phyloP scores from a whole-genome alignment of 352 stramenopile species.

The Aphanomyces astaci region DNA sequence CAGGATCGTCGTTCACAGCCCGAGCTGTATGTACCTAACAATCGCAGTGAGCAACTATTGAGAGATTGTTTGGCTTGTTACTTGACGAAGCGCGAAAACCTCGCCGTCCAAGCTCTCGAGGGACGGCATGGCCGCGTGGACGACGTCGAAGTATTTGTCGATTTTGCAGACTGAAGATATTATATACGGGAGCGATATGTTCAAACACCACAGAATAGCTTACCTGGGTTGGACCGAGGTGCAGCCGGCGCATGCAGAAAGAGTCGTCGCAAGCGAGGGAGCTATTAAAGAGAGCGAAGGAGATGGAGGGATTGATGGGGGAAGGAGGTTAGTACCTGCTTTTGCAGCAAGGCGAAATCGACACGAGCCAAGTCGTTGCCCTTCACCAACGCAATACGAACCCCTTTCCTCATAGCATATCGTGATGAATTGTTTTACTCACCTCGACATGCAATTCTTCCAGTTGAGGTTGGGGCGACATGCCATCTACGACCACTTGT shows the following conservation, averaged over 20 bases:
- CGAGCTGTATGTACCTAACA: background rate
- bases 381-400: slow-evolving; percentile 31
- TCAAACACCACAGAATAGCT: background rate
- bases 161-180: slow-evolving; percentile 15
- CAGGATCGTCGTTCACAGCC: background rate
- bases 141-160: slow-evolving; percentile 14
- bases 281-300: no score
- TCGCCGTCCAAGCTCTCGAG: slow-evolving; percentile 52
- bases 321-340: slow-evolving; percentile 26
- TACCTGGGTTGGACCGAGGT: slow-evolving; percentile 11
- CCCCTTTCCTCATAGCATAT: no score
- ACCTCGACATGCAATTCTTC: slow-evolving; percentile 54
- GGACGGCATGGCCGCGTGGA: slow-evolving; percentile 32
- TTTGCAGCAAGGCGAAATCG: slow-evolving; percentile 36
- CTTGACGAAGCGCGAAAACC: slow-evolving; percentile 34
- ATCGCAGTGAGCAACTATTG: background rate
- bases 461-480: slow-evolving; percentile 35
- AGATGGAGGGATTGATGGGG: no score
- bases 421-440: background rate
- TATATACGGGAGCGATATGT: background rate
- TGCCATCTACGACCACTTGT: slow-evolving; percentile 28
- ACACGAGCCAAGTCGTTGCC: slow-evolving; percentile 42
- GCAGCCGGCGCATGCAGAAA: slow-evolving; percentile 37
- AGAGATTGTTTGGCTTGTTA: background rate
- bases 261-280: slow-evolving; percentile 45